phyloP scores from a whole-genome alignment of 257 asterid species.

The Solanum piurae region DNA sequence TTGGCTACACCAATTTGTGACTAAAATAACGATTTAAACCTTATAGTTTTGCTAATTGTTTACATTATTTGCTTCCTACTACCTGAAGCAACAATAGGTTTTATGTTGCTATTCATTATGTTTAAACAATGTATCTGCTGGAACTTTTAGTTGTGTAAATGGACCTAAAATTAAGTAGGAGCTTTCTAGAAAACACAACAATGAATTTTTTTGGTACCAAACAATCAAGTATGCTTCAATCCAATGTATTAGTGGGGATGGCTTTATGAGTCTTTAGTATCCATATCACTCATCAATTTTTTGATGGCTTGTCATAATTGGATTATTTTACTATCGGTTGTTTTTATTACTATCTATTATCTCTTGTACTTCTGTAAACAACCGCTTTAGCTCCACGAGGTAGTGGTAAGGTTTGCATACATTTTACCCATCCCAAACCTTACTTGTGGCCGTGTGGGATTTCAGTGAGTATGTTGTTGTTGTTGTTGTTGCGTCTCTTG shows the following conservation, averaged over 20 bases:
- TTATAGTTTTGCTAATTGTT: background rate
- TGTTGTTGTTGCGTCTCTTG: background rate
- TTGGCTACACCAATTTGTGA: background rate
- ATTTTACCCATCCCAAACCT: background rate
- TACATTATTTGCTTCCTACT: background rate
- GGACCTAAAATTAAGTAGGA: background rate
- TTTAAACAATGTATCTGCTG: background rate
- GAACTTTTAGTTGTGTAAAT: background rate
- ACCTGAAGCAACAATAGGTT: background rate
- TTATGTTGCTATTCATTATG: background rate
- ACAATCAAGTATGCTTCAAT: background rate
- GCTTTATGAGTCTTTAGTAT: background rate
- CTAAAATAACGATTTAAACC: background rate
- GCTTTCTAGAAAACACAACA: background rate
- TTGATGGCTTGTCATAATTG: background rate
- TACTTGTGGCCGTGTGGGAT: background rate
- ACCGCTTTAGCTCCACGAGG: too few species aligned
- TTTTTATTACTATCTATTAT: background rate
- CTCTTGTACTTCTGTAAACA: background rate
- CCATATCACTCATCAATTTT: background rate
- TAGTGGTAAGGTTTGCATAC: too few species aligned
- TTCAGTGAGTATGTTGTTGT: background rate
- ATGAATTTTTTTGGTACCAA: background rate
- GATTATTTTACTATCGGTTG: background rate
- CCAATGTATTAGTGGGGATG: background rate